Conservation (phyloP, 352 stramenopile genomes). For the Pythium periplocum region DNA sequence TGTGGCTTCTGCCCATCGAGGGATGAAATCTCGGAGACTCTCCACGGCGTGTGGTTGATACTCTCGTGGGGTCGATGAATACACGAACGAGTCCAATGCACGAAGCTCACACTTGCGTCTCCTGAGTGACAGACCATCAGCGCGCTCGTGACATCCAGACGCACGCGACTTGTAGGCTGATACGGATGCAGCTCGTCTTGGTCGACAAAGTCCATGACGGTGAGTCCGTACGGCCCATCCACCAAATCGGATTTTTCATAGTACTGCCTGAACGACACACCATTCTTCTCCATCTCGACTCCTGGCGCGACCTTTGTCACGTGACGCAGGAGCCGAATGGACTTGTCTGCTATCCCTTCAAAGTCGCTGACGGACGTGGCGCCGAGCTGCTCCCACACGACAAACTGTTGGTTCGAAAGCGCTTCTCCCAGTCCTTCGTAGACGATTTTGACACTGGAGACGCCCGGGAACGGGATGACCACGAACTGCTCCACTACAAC, state of each 20-base stretch:
- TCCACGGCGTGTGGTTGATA: too few species aligned
- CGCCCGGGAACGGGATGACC: background rate
- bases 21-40: too few species aligned
- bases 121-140: too few species aligned
- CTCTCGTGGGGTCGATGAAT: too few species aligned
- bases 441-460: background rate
- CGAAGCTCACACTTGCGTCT: too few species aligned
- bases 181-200: slow-evolving; percentile 8
- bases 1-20: too few species aligned
- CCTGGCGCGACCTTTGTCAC: background rate
- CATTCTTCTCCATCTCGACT: background rate
- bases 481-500: background rate
- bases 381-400: background rate
- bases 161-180: slow-evolving; percentile 1
- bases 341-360: background rate
- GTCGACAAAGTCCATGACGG: background rate
- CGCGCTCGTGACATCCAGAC: background rate
- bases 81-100: too few species aligned
- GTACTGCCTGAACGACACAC: background rate
- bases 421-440: background rate
- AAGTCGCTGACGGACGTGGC: background rate
- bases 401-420: background rate
- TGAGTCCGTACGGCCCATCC: background rate
- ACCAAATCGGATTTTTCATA: background rate
- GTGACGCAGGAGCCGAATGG: background rate